phyloP scores from a whole-genome alignment of 345 rosid species.

The Noccaea caerulescens region DNA sequence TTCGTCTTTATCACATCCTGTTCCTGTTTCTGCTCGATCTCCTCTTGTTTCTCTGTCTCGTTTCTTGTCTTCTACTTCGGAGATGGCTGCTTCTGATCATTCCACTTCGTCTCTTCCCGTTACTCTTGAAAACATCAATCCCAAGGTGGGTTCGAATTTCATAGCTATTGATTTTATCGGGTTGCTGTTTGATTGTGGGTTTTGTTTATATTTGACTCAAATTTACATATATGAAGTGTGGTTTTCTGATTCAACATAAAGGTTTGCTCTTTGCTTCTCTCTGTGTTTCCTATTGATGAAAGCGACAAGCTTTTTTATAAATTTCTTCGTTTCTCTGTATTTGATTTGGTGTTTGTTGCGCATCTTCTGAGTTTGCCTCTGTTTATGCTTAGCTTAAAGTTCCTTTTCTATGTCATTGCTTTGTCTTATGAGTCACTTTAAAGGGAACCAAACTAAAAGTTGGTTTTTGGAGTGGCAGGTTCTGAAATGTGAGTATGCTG shows the following conservation, averaged over 20 bases:
- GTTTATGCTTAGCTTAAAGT: neutral
- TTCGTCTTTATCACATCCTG: neutral
- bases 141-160: slow-evolving; percentile 48
- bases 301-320: neutral
- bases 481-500: slow-evolving; percentile 86
- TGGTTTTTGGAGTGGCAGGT: slow-evolving; percentile 50
- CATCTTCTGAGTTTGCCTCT: neutral
- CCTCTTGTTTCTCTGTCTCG: slow-evolving; percentile 38
- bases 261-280: slow-evolving; percentile 13
- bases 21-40: neutral
- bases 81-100: slow-evolving; percentile 37
- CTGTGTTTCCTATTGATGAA: neutral
- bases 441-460: neutral
- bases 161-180: no score
- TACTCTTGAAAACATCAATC: slow-evolving; percentile 54
- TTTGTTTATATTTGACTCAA: no score
- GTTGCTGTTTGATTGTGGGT: no score
- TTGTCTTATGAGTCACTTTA: neutral
- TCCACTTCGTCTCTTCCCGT: slow-evolving; percentile 42
- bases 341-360: neutral
- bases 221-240: neutral
- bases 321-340: neutral
- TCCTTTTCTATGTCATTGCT: neutral
- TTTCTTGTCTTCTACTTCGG: slow-evolving; percentile 51
- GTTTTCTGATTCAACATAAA: slow-evolving; percentile 37